Conservation (phyloP, 1,139 yeast species). For the Wickerhamiella pararugosa region DNA sequence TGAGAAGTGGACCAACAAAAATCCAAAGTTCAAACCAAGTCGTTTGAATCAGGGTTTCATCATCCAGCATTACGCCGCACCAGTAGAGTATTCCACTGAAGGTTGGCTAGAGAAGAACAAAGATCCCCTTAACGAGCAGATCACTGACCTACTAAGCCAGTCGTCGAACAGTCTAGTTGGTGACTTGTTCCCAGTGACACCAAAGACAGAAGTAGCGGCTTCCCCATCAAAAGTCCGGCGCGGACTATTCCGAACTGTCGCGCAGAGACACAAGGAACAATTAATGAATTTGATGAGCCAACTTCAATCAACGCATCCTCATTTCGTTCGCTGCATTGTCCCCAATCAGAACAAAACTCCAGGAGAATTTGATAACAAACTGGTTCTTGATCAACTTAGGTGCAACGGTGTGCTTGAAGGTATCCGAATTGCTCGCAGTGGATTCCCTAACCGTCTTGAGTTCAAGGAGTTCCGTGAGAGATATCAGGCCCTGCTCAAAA, state of each 20-base stretch:
- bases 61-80: constrained; percentile 87
- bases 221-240: constrained; percentile 14
- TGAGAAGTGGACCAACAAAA: constrained; percentile 42
- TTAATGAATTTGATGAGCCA: constrained; percentile 57
- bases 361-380: constrained; percentile 50
- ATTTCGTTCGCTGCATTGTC: constrained; percentile 87
- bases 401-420: constrained; percentile 99
- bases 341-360: constrained; percentile 74
- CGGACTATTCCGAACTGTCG: constrained; percentile 53
- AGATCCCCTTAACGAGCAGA: constrained; percentile 77
- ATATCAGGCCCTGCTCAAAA: constrained; percentile 43
- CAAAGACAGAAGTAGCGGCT: constrained; percentile 8
- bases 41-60: constrained; percentile 45
- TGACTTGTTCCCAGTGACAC: constrained; percentile 7
- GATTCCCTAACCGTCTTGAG: constrained; percentile 83
- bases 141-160: constrained; percentile 40
- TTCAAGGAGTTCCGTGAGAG: constrained; percentile 68
- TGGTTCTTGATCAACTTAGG: constrained; percentile 78
- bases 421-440: constrained; percentile 90
- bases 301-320: constrained; percentile 75
- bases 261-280: constrained; percentile 65
- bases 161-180: constrained; percentile 42
- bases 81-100: constrained; percentile 79
- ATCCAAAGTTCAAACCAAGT: constrained; percentile 53
- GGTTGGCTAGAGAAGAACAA: constrained; percentile 93